phyloP scores from a whole-genome alignment of 2,329 filamentous ascomycete genomes.

The Myriosclerotinia curreyana region DNA sequence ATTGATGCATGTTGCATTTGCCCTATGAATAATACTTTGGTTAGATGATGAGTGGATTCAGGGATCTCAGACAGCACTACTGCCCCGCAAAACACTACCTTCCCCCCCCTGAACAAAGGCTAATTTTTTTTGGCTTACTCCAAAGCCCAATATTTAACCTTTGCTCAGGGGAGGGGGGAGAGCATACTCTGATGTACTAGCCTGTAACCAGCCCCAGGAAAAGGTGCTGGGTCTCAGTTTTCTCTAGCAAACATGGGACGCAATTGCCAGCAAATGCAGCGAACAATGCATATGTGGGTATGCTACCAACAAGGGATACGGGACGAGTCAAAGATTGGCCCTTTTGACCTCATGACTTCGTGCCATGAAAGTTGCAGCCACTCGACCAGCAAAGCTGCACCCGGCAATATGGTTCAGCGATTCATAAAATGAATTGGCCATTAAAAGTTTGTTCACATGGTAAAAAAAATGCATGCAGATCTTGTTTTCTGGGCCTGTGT shows the following conservation, averaged over 20 bases:
- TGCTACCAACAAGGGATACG: not conserved
- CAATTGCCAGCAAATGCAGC: constrained; percentile 13
- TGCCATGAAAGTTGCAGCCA: constrained; percentile 12
- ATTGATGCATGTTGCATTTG: not conserved
- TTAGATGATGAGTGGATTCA: constrained; percentile 16
- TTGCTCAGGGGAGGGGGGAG: no score
- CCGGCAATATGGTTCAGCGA: constrained; percentile 11
- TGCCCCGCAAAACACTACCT: constrained; percentile 20
- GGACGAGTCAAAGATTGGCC: constrained; percentile 4
- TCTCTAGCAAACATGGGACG: constrained; percentile 14
- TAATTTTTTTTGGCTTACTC: no score
- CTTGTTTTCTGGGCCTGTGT: not conserved
- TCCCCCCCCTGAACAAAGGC: no score
- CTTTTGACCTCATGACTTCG: not conserved
- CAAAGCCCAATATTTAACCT: no score
- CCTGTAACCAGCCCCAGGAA: constrained; percentile 6
- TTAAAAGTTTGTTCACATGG: constrained; percentile 4
- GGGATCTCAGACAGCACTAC: not conserved
- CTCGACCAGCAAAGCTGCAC: constrained; percentile 2
- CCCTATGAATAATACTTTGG: constrained; percentile 1
- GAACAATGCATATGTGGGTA: constrained; percentile 16
- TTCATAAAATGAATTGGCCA: not conserved
- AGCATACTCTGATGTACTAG: not conserved
- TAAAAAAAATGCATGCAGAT: not conserved
- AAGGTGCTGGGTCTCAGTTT: constrained; percentile 5